These are phyloP conservation scores for Colletotrichum sp. DNA, from an alignment of 2,329 filamentous ascomycete species.

Conservation along the genomic window DNA sequence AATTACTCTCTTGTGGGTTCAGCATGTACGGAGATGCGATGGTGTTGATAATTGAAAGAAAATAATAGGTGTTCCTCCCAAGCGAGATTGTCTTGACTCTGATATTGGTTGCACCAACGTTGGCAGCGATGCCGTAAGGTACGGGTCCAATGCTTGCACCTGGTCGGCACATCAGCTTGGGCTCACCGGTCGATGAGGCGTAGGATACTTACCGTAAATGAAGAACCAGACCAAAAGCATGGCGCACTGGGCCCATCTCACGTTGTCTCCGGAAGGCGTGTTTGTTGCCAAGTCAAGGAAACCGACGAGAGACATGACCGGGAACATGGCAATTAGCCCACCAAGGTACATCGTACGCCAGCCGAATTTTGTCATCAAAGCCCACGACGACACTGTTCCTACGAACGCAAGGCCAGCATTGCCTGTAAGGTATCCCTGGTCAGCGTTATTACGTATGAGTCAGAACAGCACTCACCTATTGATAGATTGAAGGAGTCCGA, in stretches of 20 bases:
- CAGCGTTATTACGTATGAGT: not conserved
- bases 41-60: constrained; percentile 50
- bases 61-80: constrained; percentile 50
- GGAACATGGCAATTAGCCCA: constrained; percentile 43
- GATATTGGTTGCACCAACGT: constrained; percentile 44
- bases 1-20: constrained; percentile 29
- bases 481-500: not conserved
- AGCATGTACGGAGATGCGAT: constrained; percentile 50
- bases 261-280: constrained; percentile 34
- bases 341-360: constrained; percentile 47
- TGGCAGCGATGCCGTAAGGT: constrained; percentile 46
- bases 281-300: constrained; percentile 47
- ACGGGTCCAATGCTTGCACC: constrained; percentile 21
- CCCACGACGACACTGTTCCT: constrained; percentile 51
- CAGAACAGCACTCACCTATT: not conserved
- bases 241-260: constrained; percentile 49
- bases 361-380: constrained; percentile 44
- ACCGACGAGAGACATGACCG: constrained; percentile 47
- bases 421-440: not conserved
- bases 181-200: not conserved
- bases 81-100: constrained; percentile 50
- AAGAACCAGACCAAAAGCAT: constrained; percentile 47
- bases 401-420: constrained; percentile 29
- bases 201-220: constrained; percentile 42
- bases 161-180: not conserved